Evolutionary conservation across 2,329 filamentous ascomycete genomes (phyloP), one percentile per base, ranked within the genome.

Genomic region (Microthyrium microscopicum): DNA sequence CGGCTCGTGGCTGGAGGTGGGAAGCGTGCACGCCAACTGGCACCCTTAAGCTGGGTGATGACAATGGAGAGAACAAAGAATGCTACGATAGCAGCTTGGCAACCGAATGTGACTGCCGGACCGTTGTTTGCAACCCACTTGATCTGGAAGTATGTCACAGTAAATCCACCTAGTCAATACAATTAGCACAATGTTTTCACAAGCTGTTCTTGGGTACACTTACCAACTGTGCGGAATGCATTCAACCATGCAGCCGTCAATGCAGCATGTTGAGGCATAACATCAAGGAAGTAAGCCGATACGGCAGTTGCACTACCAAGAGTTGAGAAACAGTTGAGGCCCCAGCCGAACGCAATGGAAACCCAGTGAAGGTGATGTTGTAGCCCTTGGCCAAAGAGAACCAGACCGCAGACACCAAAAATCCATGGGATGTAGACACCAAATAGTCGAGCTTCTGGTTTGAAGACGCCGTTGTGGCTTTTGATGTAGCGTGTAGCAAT

Each of bases 201-300:
- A 18, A n/a, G 26, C 7, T 9, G n/a, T 15, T 5, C 19, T 5
- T 35, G 8, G 31, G 34, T 21, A 29, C 28, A 37, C 31, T 33
- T 17, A 36, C 26, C 36, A 29, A 41, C 29, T 5, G 34, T 41
- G 19, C 51, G 36, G 34, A 50, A 45, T 33, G 52, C 50, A 35
- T 52, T 53, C 31, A 55, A 40, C 36, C 51, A 44, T n/a, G 49
- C 49, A 21, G 44, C 41, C 2, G 50, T 48, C 20, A 51, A 44
- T 5, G 48, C 46, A 27, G 49, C 48, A 16, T 51, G 49, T 20
- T 42, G 44, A 5, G 50, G 50, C 37, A 51, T 52, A 4, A 41
- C 44, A 36, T 55, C 52, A 1, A 54, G 41, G 3, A 46, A 43
- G 39, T 55, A 55, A 11, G 52, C 51, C 5, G 49, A 51, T 24